A percentile compares a stretch with the other conserved stretches of the same genome.
phyloP scores from a whole-genome alignment of 345 rosid species.

The Noccaea bulbosa region DNA sequence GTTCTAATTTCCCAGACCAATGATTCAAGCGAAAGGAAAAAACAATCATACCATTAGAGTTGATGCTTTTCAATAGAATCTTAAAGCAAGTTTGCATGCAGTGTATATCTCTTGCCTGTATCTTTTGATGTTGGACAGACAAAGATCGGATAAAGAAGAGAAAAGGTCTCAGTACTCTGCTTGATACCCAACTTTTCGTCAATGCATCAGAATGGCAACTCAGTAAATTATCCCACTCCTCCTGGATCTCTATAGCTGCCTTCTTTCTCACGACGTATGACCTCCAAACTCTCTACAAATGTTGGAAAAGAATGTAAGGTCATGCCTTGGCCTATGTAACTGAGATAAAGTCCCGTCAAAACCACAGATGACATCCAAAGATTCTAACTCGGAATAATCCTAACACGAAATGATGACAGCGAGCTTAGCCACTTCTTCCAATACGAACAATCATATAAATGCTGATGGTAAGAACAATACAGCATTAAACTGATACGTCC shows the following conservation, averaged over 20 bases:
- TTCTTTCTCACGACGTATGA: constrained; percentile 57
- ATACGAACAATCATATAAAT: background rate
- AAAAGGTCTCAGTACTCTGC: constrained; percentile 69
- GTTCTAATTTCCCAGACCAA: background rate
- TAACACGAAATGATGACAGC: background rate
- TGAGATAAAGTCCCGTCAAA: background rate
- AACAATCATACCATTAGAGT: constrained; percentile 64
- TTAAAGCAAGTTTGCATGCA: constrained; percentile 72
- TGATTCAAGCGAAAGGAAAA: constrained; percentile 8
- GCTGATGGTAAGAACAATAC: background rate
- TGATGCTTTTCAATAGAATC: constrained; percentile 74
- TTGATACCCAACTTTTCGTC: constrained; percentile 66
- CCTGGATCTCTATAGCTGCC: constrained; percentile 62
- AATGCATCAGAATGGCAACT: constrained; percentile 46
- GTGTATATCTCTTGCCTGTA: constrained; percentile 51
- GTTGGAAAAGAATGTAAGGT: constrained; percentile 23
- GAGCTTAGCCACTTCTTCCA: constrained; percentile 21
- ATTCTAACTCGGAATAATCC: constrained; percentile 21
- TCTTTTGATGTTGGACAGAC: constrained; percentile 50
- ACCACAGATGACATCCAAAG: constrained; percentile 16
- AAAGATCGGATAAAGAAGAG: constrained; percentile 62
- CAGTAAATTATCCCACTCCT: constrained; percentile 65
- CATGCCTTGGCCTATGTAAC: background rate
- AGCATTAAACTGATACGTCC: background rate
- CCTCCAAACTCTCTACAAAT: constrained; percentile 80